Evolutionary conservation across 2,329 filamentous ascomycete genomes (phyloP).

Genomic region (Bimuria novae-zelandiae): DNA sequence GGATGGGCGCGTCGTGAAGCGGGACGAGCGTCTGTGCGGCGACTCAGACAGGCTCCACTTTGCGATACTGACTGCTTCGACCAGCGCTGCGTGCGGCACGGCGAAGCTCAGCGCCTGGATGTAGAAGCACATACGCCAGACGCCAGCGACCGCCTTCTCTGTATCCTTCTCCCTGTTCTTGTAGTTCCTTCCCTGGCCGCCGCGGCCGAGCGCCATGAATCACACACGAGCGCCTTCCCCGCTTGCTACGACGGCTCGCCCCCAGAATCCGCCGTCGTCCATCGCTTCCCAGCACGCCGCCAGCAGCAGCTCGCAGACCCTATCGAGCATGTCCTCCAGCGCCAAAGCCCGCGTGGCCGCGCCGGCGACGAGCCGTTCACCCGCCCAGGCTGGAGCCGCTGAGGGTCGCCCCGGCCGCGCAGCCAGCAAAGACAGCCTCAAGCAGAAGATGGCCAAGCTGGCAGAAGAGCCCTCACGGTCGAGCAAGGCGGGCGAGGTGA

Average conservation of each 20-base stretch:
- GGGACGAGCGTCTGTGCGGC: not conserved
- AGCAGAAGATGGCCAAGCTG: constrained; percentile 43
- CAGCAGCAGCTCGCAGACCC: constrained; percentile 25
- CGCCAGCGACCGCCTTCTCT: constrained; percentile 1
- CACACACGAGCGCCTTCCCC: constrained; percentile 36
- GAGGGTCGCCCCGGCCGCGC: constrained; percentile 36
- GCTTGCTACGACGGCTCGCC: constrained; percentile 33
- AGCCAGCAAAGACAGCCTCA: constrained; percentile 47
- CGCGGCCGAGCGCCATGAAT: constrained; percentile 33
- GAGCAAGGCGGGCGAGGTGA: constrained; percentile 44
- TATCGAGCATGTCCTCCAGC: constrained; percentile 30
- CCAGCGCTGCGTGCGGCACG: constrained; percentile 16
- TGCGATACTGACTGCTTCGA: not conserved
- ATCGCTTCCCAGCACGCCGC: constrained; percentile 29
- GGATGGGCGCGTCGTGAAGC: not conserved
- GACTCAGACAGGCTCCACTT: not conserved
- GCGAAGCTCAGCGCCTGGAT: constrained; percentile 15
- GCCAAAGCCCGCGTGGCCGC: constrained; percentile 31
- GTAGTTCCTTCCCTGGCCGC: constrained; percentile 13
- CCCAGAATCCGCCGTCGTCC: constrained; percentile 36
- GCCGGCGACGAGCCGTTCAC: constrained; percentile 32
- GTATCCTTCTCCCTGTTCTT: not conserved
- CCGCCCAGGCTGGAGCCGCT: constrained; percentile 27
- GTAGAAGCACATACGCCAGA: constrained; percentile 6
- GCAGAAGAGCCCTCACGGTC: constrained; percentile 36